Evolutionary conservation across 495 filamentous ascomycete genomes (phyloP), one percentile per base, ranked within the genome.

Genomic region (Friedmanniomyces simplex): DNA sequence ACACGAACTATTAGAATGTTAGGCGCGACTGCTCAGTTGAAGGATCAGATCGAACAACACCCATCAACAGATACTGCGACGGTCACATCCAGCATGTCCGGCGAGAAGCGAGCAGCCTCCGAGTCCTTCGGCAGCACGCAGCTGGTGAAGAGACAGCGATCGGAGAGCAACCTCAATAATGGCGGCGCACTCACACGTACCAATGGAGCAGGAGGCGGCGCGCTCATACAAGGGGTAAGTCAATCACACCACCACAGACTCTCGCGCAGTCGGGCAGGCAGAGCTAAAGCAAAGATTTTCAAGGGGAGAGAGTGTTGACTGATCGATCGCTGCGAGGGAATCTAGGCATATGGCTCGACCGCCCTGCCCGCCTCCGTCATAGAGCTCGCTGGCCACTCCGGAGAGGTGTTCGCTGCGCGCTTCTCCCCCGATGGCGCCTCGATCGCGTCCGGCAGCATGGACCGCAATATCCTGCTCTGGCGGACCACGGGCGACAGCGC

Each of bases 361-460:
- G 84, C 82, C 41, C 79, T 97, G 7, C 85, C 94, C 68, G 87
- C 93, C 48, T 91, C 91, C 2, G 83, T 96, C 50, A 96, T 98
- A 89, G 91, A 98, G 70, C 76, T 98, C 20, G 5, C 45, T 81
- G 82, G 83, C 25, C 83, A 86, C 65, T 79, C 78, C 32, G 81
- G 87, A 11, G 93, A 98, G 73, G 81, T 97, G 30, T 97, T 96
- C 68, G 77, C 86, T n/a, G 83, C 87, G 22, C 84, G 86, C 66
- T 98, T 98, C 61, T 88, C 96, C 69, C 85, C 88, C 12, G 83
- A 85, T 5, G 90, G 89, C 22, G 85, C 88, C 50, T 77, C 87
- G 57, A 91, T 97, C 60, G 93, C 94, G 48, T 96, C 93, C 5
- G 94, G 91, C 16, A 94, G 89, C 1, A 91, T 95, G 84, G 93